Conservation (phyloP, 1,139 yeast genomes). For the Blastobotrys aristatus region DNA sequence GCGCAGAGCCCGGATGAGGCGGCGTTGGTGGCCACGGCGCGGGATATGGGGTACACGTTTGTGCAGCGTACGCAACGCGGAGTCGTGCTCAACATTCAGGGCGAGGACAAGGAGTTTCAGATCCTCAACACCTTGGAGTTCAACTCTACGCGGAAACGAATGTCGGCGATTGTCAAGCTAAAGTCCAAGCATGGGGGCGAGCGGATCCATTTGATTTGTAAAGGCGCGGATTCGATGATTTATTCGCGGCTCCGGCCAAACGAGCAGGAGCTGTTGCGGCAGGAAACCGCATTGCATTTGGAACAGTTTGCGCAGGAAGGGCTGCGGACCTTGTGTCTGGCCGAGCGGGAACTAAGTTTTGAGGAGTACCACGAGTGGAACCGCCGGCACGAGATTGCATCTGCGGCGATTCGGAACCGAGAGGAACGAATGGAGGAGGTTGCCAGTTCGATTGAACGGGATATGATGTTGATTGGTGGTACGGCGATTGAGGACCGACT, state of each 20-base stretch:
- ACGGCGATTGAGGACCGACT: constrained; percentile 96
- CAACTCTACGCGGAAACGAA: constrained; percentile 89
- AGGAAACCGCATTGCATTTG: constrained; percentile 73
- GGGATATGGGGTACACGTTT: constrained; percentile 86
- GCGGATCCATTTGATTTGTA: constrained; percentile 60
- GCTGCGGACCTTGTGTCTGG: constrained; percentile 87
- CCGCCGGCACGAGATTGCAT: constrained; percentile 62
- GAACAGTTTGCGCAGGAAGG: constrained; percentile 97
- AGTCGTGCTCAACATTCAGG: constrained; percentile 67
- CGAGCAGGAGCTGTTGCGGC: constrained; percentile 53
- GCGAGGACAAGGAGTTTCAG: constrained; percentile 64
- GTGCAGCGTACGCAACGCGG: constrained; percentile 69
- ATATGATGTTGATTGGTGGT: constrained; percentile 76
- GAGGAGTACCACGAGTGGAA: constrained; percentile 64
- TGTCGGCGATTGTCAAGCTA: constrained; percentile 82
- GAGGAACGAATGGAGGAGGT: constrained; percentile 73
- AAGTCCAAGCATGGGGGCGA: constrained; percentile 44
- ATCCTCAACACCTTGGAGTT: constrained; percentile 76
- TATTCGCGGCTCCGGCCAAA: constrained; percentile 58
- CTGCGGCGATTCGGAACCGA: constrained; percentile 66
- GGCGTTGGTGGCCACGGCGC: constrained; percentile 88
- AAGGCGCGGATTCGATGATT: constrained; percentile 94
- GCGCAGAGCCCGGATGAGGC: constrained; percentile 99
- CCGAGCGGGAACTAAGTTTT: constrained; percentile 68
- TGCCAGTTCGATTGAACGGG: constrained; percentile 75